phyloP scores from a whole-genome alignment of 495 filamentous ascomycete species.

The Geopyxis carbonaria region DNA sequence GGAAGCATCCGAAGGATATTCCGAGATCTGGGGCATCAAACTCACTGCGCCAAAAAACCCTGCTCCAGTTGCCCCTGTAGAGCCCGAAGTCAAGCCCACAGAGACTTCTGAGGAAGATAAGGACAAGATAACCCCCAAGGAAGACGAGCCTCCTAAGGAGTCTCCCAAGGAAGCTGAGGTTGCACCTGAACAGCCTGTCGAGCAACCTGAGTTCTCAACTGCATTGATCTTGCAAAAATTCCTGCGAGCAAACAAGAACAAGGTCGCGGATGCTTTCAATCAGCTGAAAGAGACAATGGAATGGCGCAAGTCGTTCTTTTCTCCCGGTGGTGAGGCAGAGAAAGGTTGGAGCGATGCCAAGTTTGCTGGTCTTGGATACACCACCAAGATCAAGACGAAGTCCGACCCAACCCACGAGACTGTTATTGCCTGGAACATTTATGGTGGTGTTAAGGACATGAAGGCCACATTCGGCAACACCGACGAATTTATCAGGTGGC shows the following conservation, averaged over 20 bases:
- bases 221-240: conserved; percentile 78
- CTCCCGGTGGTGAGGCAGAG: conserved; percentile 26
- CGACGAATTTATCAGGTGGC: conserved; percentile 75
- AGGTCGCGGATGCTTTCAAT: conserved; percentile 49
- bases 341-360: conserved; percentile 36
- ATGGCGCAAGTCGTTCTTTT: conserved; percentile 47
- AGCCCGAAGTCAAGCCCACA: not conserved
- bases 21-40: conserved; percentile 6
- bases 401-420: conserved; percentile 29
- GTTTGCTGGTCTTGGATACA: conserved; percentile 42
- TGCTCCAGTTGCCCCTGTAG: not conserved
- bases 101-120: not conserved
- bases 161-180: not conserved
- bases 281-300: conserved; percentile 63
- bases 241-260: conserved; percentile 68
- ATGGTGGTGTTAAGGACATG: conserved; percentile 57
- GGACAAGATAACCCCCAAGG: not conserved
- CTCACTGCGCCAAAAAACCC: not conserved
- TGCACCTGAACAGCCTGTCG: conserved; percentile 8
- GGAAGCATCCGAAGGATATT: conserved; percentile 5
- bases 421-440: conserved; percentile 66
- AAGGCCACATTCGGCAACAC: conserved; percentile 58
- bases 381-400: conserved; percentile 24
- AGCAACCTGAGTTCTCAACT: conserved; percentile 47
- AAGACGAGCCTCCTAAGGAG: not conserved